Evolutionary conservation across 352 stramenopile species (phyloP), one percentile per base, ranked within the genome.

Genomic region (Elongisporangium prolatum): DNA sequence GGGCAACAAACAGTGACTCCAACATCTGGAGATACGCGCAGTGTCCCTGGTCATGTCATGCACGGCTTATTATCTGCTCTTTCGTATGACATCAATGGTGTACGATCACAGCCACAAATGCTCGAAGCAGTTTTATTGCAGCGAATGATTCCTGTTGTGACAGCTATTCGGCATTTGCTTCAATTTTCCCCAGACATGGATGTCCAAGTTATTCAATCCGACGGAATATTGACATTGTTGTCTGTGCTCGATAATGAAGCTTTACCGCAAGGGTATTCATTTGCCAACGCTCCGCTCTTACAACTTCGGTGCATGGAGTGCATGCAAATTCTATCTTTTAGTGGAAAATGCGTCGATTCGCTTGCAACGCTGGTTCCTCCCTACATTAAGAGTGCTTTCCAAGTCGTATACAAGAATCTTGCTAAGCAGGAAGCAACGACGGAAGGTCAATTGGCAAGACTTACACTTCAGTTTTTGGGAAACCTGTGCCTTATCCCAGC

Each of bases 301-400:
- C 84, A 90, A 49, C 63, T 93, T 24, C 76, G 86, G n/a, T 91
- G 82, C 54, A 84, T 95, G 48, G 86, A 95, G 57, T 93, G 86
- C 48, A 60, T 95, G 17, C 86, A 95, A 60, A 93, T 93, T 67
- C 63, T 93, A n/a, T 89, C 85, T 48, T 95, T 95, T 63, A 93
- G 84, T 49, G 77, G 80, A 10, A 91, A 87, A 49, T 93, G 84
- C 54, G 62, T 93, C 2, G 84, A 95, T 52, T 63, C 77, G 20
- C 63, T 95, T 20, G 86, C 84, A 17, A 90, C 80, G 7, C 74
- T 82, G 16, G 73, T 90, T n/a, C 80, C 82, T 52, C 80, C 82
- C 13, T 95, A 90, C 61, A 86, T 95, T 64, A 93, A 88, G 64
- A 93, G 84, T 59, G 70, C 74, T 16, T 95, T 95, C 69, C 69